These are phyloP conservation scores for Pseudogymnoascus sp. DNA, from an alignment of 2,329 filamentous ascomycete genomes.

Conservation along the genomic window DNA sequence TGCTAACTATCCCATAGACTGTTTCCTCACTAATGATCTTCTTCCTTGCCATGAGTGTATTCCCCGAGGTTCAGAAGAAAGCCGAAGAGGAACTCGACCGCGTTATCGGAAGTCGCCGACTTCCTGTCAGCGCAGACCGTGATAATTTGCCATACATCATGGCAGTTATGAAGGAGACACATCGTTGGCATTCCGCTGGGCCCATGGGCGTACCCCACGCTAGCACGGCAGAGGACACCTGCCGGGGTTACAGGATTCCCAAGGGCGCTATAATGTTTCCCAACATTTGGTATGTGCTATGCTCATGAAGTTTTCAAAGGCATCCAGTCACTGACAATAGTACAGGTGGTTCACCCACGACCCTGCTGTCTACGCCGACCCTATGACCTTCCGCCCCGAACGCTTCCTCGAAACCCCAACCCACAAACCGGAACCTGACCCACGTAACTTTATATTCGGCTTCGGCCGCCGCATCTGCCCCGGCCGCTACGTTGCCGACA, in stretches of 20 bases:
- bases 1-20: conserved; percentile 29
- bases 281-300: conserved; percentile 13
- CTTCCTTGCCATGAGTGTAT: conserved; percentile 34
- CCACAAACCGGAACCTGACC: conserved; percentile 32
- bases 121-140: conserved; percentile 38
- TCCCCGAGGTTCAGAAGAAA: conserved; percentile 37
- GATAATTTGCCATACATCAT: conserved; percentile 35
- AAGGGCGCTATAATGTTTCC: conserved; percentile 34
- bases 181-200: conserved; percentile 36
- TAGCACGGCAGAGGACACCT: conserved; percentile 43
- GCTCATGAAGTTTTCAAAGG: background rate
- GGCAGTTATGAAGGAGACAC: conserved; percentile 36
- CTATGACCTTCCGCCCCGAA: conserved; percentile 35
- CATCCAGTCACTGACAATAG: conserved; percentile 1
- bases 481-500: conserved; percentile 10
- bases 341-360: conserved; percentile 21
- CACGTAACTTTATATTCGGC: conserved; percentile 9
- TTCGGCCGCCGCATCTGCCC: conserved; percentile 18
- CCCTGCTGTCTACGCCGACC: conserved; percentile 30
- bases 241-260: conserved; percentile 46
- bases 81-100: conserved; percentile 38
- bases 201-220: conserved; percentile 45
- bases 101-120: conserved; percentile 35
- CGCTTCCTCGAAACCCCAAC: conserved; percentile 17
- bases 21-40: conserved; percentile 30